These are phyloP conservation scores for Cytidiella melzeri DNA, from an alignment of 768 basidiomycete genomes.

Conservation along the genomic window DNA sequence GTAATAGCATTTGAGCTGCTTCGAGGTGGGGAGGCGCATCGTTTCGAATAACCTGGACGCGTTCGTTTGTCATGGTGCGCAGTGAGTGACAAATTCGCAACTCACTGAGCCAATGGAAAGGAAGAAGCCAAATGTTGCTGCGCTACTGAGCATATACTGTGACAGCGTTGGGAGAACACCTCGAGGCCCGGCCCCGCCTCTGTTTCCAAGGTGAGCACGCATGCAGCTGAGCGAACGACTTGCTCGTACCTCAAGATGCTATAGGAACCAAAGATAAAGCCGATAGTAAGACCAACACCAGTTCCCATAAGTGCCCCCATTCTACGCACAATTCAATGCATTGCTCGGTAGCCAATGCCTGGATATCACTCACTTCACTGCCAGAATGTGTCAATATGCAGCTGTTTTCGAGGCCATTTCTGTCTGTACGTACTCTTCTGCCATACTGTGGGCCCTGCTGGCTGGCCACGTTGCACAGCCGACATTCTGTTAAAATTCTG, in stretches of 20 bases:
- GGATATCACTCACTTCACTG: conserved; percentile 24
- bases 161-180: conserved; percentile 89
- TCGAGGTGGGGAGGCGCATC: conserved; percentile 62
- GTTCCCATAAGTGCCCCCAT: conserved; percentile 93
- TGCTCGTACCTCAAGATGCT: conserved; percentile 75
- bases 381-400: not conserved
- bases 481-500: conserved; percentile 20
- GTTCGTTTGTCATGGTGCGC: not conserved
- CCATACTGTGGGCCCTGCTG: conserved; percentile 60
- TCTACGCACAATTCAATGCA: conserved; percentile 33
- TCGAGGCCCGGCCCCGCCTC: conserved; percentile 86
- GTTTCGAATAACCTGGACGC: conserved; percentile 78
- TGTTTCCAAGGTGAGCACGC: conserved; percentile 24
- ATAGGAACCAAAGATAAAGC: conserved; percentile 94
- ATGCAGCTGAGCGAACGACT: not conserved
- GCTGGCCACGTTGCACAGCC: conserved; percentile 28
- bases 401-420: conserved; percentile 17
- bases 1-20: conserved; percentile 50
- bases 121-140: conserved; percentile 97
- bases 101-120: conserved; percentile 87
- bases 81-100: conserved; percentile 5
- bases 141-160: conserved; percentile 97
- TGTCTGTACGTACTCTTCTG: conserved; percentile 67
- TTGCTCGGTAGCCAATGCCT: not conserved
- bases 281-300: conserved; percentile 93